A percentile compares a stretch with the other conserved stretches of the same genome.
Evolutionary conservation across 1,139 yeast genomes (phyloP).

Genomic region (Tardiomyces depauwii): DNA sequence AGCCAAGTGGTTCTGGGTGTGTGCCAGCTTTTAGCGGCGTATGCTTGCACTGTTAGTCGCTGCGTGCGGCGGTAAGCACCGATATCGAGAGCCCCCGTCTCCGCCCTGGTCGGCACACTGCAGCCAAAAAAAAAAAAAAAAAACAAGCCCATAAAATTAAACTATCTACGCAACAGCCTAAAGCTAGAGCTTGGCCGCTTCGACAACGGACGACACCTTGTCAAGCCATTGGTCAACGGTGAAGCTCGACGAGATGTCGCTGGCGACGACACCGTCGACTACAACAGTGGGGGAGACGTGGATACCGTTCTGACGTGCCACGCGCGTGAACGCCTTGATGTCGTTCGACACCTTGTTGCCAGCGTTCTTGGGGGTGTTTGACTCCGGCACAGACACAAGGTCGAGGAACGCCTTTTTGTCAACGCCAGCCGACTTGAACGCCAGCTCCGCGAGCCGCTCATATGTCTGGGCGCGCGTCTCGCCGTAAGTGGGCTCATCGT

Average conservation of each 20-base stretch:
- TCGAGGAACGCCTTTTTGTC: slow-evolving; percentile 19
- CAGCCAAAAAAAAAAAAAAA: too few relatives aligned
- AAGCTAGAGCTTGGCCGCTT: not conserved
- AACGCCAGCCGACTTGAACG: slow-evolving; percentile 28
- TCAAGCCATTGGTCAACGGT: slow-evolving; percentile 20
- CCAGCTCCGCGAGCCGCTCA: slow-evolving; percentile 42
- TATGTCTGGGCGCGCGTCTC: slow-evolving; percentile 49
- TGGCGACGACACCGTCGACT: slow-evolving; percentile 51
- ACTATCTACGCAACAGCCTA: too few relatives aligned
- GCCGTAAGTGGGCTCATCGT: slow-evolving; percentile 48
- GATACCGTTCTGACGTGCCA: slow-evolving; percentile 65
- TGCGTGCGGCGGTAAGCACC: too few relatives aligned
- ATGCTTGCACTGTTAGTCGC: too few relatives aligned
- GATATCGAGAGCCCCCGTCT: too few relatives aligned
- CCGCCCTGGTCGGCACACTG: too few relatives aligned
- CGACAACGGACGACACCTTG: slow-evolving; percentile 11
- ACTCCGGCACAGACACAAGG: slow-evolving; percentile 17
- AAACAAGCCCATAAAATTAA: too few relatives aligned
- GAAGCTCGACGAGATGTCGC: slow-evolving; percentile 33
- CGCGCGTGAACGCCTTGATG: slow-evolving; percentile 61
- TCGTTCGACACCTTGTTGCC: slow-evolving; percentile 55
- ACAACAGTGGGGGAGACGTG: slow-evolving; percentile 81
- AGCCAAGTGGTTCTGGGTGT: too few relatives aligned
- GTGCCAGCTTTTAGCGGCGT: too few relatives aligned
- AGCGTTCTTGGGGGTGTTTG: slow-evolving; percentile 32